A percentile compares a stretch with the other conserved stretches of the same genome.
phyloP scores from a whole-genome alignment of 164 flowering plant species.

The Protea cynaroides region DNA sequence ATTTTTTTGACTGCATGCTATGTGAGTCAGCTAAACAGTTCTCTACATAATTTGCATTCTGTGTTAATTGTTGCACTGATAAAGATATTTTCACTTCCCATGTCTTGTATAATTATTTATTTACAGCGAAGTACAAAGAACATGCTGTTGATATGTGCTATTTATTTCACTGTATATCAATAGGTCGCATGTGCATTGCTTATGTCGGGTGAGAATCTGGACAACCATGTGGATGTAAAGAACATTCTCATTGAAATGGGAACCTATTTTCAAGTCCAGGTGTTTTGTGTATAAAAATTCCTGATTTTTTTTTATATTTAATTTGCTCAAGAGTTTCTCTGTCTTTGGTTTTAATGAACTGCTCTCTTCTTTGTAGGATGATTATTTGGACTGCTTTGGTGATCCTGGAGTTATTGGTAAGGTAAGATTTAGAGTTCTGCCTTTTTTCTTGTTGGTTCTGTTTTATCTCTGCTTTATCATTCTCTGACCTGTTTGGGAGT shows the following conservation, averaged over 20 bases:
- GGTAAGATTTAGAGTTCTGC: constrained; percentile 37
- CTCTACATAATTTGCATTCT: too few species aligned
- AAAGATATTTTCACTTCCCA: too few species aligned
- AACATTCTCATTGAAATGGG: constrained; percentile 90
- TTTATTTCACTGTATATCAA: neutral
- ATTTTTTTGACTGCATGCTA: too few species aligned
- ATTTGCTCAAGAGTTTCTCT: neutral
- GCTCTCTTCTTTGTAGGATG: constrained; percentile 51
- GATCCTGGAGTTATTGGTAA: constrained; percentile 81
- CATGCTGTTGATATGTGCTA: too few species aligned
- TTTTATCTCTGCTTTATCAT: neutral
- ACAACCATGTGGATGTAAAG: constrained; percentile 65
- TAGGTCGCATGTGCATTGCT: constrained; percentile 98
- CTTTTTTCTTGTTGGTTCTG: neutral
- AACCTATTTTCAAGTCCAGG: constrained; percentile 98
- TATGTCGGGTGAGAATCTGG: constrained; percentile 79
- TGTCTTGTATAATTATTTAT: too few species aligned
- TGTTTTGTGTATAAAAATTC: constrained; percentile 13
- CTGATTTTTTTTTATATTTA: neutral
- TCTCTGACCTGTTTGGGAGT: constrained; percentile 2
- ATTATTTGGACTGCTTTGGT: constrained; percentile 89
- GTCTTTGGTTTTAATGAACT: neutral
- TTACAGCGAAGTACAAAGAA: too few species aligned
- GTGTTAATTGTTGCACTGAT: too few species aligned
- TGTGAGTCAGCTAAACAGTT: too few species aligned